phyloP scores from a whole-genome alignment of 2,329 filamentous ascomycete species.

The Pseudocercospora pini-densiflorae region DNA sequence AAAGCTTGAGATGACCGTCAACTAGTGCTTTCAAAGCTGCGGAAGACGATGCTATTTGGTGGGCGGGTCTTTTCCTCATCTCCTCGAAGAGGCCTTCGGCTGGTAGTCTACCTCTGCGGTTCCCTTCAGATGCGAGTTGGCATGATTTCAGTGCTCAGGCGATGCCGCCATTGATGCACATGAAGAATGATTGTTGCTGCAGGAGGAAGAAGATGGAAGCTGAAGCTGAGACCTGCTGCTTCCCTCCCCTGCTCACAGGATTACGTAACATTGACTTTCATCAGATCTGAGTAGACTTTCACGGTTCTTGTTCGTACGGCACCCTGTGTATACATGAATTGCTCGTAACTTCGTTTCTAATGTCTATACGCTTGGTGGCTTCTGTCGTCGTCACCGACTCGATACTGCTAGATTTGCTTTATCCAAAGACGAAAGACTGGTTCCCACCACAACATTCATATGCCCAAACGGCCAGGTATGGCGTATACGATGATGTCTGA shows the following conservation, averaged over 20 bases:
- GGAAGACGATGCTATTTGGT: background rate
- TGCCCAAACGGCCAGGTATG: constrained; percentile 56
- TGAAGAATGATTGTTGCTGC: background rate
- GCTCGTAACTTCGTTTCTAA: too few species aligned
- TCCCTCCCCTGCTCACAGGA: too few species aligned
- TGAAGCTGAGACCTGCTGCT: background rate
- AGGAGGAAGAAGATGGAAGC: background rate
- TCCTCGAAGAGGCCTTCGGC: background rate
- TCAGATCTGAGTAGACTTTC: too few species aligned
- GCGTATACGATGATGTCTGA: constrained; percentile 45
- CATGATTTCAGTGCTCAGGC: background rate
- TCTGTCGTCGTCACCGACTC: constrained; percentile 9
- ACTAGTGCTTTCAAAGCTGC: background rate
- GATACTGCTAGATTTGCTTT: background rate
- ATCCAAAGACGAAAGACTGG: background rate
- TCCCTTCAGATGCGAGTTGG: background rate
- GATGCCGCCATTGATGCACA: background rate
- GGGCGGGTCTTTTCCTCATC: background rate
- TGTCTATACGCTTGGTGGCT: background rate
- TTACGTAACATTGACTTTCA: too few species aligned
- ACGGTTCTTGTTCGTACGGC: too few species aligned
- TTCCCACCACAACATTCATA: constrained; percentile 47
- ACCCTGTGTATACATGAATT: too few species aligned
- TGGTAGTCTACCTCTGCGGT: background rate
- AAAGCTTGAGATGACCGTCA: background rate